Conservation (phyloP, 2,329 filamentous ascomycete species). For the Exophiala sp. region DNA sequence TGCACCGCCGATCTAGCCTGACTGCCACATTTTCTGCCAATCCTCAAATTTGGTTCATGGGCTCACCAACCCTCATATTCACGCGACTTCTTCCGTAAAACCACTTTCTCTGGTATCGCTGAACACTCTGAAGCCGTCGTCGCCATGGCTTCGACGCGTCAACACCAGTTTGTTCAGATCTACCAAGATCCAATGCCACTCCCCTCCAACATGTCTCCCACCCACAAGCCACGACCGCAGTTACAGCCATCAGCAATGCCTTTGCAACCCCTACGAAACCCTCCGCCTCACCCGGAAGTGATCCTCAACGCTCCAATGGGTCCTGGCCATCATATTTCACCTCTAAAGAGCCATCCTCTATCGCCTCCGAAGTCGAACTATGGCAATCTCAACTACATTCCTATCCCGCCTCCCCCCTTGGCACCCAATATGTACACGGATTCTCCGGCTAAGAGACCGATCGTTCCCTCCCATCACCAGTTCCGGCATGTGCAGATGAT, state of each 20-base stretch:
- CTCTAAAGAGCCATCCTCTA: slow-evolving; percentile 66
- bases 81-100: slow-evolving; percentile 22
- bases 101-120: slow-evolving; percentile 11
- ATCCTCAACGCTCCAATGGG: slow-evolving; percentile 57
- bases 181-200: slow-evolving; percentile 51
- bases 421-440: slow-evolving; percentile 41
- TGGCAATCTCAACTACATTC: slow-evolving; percentile 58
- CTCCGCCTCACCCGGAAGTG: slow-evolving; percentile 53
- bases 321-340: slow-evolving; percentile 37
- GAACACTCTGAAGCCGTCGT: slow-evolving; percentile 8
- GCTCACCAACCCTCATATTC: slow-evolving; percentile 7
- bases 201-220: slow-evolving; percentile 34
- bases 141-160: slow-evolving; percentile 30
- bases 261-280: slow-evolving; percentile 30
- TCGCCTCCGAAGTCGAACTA: slow-evolving; percentile 49
- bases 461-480: slow-evolving; percentile 32
- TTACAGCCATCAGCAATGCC: slow-evolving; percentile 51
- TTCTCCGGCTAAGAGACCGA: slow-evolving; percentile 43
- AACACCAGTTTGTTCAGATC: slow-evolving; percentile 50
- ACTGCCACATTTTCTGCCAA: slow-evolving; percentile 5
- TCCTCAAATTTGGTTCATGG: slow-evolving; percentile 18
- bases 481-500: slow-evolving; percentile 34
- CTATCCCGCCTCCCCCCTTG: slow-evolving; percentile 47
- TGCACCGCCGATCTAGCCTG: slow-evolving; percentile 6
- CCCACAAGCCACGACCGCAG: slow-evolving; percentile 34